Evolutionary conservation across 192 early-diverging fungal genomes (phyloP).

Genomic region (Entophlyctis helioformis): DNA sequence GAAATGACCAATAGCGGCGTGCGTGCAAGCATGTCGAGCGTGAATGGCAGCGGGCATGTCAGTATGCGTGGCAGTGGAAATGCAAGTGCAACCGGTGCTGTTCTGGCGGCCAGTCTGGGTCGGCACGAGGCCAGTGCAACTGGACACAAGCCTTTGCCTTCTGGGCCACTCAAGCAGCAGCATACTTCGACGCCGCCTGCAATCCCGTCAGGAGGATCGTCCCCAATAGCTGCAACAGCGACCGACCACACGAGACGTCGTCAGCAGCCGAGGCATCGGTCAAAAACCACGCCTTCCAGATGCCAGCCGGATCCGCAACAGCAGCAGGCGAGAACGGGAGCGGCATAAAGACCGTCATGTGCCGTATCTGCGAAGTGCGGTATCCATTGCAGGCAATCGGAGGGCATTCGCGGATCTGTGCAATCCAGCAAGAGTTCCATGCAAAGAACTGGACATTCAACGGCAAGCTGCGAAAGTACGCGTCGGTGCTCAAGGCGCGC

Average conservation of each 20-base stretch:
- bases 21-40: no score
- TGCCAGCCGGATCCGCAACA: not conserved
- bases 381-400: constrained; percentile 53
- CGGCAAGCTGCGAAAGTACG: constrained; percentile 48
- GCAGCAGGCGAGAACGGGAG: constrained; percentile 6
- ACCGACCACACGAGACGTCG: no score
- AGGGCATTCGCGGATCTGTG: constrained; percentile 69
- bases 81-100: no score
- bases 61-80: no score
- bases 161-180: not conserved
- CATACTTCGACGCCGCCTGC: not conserved
- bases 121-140: no score
- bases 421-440: constrained; percentile 51
- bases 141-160: no score
- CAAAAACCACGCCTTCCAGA: not conserved
- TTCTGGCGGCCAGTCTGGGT: no score
- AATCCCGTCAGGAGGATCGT: not conserved
- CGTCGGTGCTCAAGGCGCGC: constrained; percentile 27
- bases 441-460: constrained; percentile 35
- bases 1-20: no score
- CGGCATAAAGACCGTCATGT: constrained; percentile 39
- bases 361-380: constrained; percentile 78
- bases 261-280: not conserved
- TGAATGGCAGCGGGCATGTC: no score
- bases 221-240: not conserved